These are phyloP conservation scores for Dionaea muscipula DNA, from an alignment of 179 eudicot species.

Conservation along the genomic window DNA sequence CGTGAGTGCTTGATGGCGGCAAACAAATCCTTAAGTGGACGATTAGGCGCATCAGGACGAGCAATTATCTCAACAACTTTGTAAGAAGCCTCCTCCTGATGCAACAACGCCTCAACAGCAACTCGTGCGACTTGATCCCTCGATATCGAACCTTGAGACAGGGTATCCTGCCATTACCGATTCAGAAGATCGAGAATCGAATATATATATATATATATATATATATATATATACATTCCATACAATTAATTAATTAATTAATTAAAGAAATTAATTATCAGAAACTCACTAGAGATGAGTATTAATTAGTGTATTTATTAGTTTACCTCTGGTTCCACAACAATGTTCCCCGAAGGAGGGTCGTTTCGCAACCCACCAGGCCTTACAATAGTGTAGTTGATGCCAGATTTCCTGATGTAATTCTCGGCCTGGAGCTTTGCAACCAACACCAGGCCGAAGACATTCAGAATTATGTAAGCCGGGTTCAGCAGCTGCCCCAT, in stretches of 20 bases:
- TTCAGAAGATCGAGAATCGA: background rate
- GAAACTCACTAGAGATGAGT: too few species aligned
- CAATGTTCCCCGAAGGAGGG: conserved; percentile 78
- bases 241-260: background rate
- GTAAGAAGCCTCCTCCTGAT: conserved; percentile 61
- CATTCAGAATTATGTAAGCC: conserved; percentile 76
- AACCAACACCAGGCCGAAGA: conserved; percentile 64
- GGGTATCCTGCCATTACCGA: conserved; percentile 52
- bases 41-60: conserved; percentile 66
- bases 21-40: conserved; percentile 53
- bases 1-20: conserved; percentile 60
- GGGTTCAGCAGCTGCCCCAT: conserved; percentile 92
- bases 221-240: background rate
- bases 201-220: background rate
- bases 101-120: conserved; percentile 69
- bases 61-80: conserved; percentile 93
- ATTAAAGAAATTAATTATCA: too few species aligned
- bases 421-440: conserved; percentile 95
- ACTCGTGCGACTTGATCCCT: conserved; percentile 96
- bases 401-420: conserved; percentile 68
- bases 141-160: conserved; percentile 65
- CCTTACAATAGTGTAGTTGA: conserved; percentile 76
- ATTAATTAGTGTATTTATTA: too few species aligned
- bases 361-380: conserved; percentile 85
- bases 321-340: conserved; percentile 86